A percentile compares a stretch with the other conserved stretches of the same genome.
These are phyloP conservation scores for Trametes gibbosa DNA, from an alignment of 768 basidiomycete species.

Conservation along the genomic window DNA sequence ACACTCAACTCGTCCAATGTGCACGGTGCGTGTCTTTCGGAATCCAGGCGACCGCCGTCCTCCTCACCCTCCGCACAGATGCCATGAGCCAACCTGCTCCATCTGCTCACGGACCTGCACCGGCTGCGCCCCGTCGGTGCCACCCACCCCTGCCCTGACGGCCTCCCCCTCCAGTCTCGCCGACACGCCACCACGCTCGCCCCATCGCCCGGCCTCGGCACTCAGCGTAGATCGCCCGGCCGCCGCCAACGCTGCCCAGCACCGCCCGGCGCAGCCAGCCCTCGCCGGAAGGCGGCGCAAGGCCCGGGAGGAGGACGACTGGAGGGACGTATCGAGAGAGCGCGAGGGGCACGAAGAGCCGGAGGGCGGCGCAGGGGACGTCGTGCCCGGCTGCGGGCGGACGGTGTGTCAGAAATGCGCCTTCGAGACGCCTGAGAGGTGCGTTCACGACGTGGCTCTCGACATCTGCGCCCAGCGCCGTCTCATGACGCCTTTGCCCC, in stretches of 20 bases:
- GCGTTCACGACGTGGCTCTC: constrained; percentile 11
- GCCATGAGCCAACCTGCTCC: constrained; percentile 33
- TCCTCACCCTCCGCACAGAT: constrained; percentile 32
- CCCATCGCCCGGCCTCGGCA: constrained; percentile 29
- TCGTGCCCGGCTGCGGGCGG: constrained; percentile 35
- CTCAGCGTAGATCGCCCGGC: constrained; percentile 5
- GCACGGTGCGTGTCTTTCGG: constrained; percentile 11
- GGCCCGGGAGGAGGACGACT: constrained; percentile 19
- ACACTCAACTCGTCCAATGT: constrained; percentile 13
- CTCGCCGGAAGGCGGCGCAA: constrained; percentile 30
- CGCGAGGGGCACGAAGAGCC: not conserved
- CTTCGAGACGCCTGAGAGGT: constrained; percentile 36
- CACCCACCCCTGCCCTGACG: constrained; percentile 38
- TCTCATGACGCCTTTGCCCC: not conserved
- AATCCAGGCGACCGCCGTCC: too few species aligned
- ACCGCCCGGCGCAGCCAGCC: not conserved
- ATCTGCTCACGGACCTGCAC: constrained; percentile 40
- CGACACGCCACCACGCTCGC: constrained; percentile 14
- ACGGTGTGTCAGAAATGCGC: constrained; percentile 35
- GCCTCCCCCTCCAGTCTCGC: constrained; percentile 31
- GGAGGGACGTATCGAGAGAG: not conserved
- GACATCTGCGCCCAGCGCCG: not conserved
- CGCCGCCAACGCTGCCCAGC: not conserved
- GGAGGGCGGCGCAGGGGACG: constrained; percentile 5
- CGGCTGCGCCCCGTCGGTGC: constrained; percentile 32